These are phyloP conservation scores for Phytophthora rubi DNA, from an alignment of 352 stramenopile genomes.

Conservation along the genomic window DNA sequence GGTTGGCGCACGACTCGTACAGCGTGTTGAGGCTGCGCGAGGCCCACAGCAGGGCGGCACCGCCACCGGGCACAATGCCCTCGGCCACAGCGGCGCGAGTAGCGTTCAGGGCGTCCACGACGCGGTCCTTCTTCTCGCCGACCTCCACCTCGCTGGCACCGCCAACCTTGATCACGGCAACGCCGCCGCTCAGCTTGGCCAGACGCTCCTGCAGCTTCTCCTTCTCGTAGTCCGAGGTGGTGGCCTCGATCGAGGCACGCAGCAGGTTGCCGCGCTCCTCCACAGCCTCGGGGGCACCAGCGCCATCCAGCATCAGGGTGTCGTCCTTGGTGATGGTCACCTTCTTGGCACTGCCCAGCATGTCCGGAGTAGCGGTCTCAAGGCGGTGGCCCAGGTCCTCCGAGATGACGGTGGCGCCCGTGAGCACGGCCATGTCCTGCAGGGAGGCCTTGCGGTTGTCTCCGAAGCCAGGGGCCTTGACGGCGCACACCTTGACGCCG, in stretches of 20 bases:
- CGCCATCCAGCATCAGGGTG: conserved; percentile 98
- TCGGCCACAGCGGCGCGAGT: conserved; percentile 98
- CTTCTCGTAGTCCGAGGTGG: conserved; percentile 99
- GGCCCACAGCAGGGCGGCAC: conserved; percentile 97
- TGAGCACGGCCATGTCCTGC: conserved; percentile 99
- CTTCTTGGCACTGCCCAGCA: conserved; percentile 95
- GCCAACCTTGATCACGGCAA: conserved; percentile 99
- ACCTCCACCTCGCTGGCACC: conserved; percentile 99
- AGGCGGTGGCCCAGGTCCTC: conserved; percentile 99
- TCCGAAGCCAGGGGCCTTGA: conserved; percentile 99
- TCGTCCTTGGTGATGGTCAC: conserved; percentile 99
- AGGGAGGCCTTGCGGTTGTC: conserved; percentile 99
- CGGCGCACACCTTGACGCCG: conserved; percentile 99
- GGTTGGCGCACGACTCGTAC: conserved; percentile 92
- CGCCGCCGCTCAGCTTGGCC: conserved; percentile 98
- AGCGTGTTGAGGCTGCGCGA: conserved; percentile 92
- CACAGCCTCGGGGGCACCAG: conserved; percentile 93
- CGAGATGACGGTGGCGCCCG: conserved; percentile 97
- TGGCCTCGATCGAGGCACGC: conserved; percentile 94
- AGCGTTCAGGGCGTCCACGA: conserved; percentile 99
- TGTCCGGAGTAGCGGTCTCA: conserved; percentile 95
- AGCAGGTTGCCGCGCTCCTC: conserved; percentile 97
- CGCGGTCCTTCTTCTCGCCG: conserved; percentile 99
- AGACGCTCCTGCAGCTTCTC: conserved; percentile 99
- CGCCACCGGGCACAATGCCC: conserved; percentile 99